Conservation (phyloP, 306 rosid genomes). For the Amphicarpaea edgeworthii region DNA sequence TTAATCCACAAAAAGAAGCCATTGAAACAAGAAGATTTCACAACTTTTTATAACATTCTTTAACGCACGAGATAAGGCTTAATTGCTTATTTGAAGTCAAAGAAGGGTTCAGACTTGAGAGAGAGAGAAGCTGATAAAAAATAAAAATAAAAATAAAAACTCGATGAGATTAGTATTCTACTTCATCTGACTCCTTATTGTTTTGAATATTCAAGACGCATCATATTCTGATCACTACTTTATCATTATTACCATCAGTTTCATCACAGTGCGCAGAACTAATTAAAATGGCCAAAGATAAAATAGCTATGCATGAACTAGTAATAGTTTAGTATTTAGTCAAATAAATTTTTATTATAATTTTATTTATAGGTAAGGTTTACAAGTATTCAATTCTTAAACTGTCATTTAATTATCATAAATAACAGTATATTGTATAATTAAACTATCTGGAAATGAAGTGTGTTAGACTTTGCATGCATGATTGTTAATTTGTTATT, state of each 20-base stretch:
- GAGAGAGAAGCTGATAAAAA: too few relatives aligned
- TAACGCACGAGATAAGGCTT: conserved; percentile 43
- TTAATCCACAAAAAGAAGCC: conserved; percentile 6
- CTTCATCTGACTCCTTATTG: conserved; percentile 43
- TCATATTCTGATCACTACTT: background rate
- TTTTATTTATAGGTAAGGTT: too few relatives aligned
- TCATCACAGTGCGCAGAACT: background rate
- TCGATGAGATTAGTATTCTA: conserved; percentile 21
- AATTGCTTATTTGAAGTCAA: conserved; percentile 52
- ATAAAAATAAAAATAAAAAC: too few relatives aligned
- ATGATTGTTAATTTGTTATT: background rate
- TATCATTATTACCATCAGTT: conserved; percentile 40
- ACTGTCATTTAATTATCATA: too few relatives aligned
- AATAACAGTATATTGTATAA: too few relatives aligned
- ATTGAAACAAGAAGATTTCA: conserved; percentile 41
- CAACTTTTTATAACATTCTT: conserved; percentile 45
- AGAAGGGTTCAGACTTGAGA: conserved; percentile 31
- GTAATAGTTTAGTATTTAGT: too few relatives aligned
- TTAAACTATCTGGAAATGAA: background rate
- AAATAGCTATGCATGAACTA: too few relatives aligned
- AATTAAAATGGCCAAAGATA: background rate
- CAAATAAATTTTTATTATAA: too few relatives aligned
- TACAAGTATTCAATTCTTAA: too few relatives aligned
- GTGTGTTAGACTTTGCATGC: background rate
- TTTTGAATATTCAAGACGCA: background rate